Evolutionary conservation across 2,329 filamentous ascomycete species (phyloP).

Genomic region (Ramichloridium luteum): DNA sequence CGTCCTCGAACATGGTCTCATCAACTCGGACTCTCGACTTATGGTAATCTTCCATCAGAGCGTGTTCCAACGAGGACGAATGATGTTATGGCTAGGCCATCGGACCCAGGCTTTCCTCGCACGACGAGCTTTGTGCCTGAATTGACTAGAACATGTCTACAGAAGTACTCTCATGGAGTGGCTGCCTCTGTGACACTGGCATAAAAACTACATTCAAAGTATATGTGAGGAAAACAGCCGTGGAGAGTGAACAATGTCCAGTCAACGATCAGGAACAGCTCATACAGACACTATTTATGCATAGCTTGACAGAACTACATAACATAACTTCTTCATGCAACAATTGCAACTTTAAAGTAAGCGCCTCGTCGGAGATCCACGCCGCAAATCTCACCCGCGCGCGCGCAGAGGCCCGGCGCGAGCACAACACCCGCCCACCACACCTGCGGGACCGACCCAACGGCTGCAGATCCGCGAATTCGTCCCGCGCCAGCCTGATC

Average conservation of each 20-base stretch:
- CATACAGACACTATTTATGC: constrained; percentile 1
- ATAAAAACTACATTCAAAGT: neutral
- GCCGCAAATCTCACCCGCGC: no score
- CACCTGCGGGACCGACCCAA: no score
- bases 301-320: constrained; percentile 1
- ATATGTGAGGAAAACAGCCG: neutral
- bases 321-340: no score
- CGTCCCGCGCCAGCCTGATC: no score
- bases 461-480: no score
- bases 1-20: no score
- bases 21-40: no score
- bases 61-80: constrained; percentile 1
- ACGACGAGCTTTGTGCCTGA: neutral
- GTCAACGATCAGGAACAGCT: neutral
- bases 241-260: constrained; percentile 1
- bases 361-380: no score
- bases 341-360: no score
- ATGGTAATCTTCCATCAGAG: no score
- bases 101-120: constrained; percentile 1
- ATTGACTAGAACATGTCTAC: neutral
- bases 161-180: constrained; percentile 1
- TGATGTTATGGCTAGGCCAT: constrained; percentile 1
- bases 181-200: neutral
- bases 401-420: no score
- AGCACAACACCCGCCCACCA: no score